Conservation (phyloP, 2,329 filamentous ascomycete genomes). For the Cladosporium velox region DNA sequence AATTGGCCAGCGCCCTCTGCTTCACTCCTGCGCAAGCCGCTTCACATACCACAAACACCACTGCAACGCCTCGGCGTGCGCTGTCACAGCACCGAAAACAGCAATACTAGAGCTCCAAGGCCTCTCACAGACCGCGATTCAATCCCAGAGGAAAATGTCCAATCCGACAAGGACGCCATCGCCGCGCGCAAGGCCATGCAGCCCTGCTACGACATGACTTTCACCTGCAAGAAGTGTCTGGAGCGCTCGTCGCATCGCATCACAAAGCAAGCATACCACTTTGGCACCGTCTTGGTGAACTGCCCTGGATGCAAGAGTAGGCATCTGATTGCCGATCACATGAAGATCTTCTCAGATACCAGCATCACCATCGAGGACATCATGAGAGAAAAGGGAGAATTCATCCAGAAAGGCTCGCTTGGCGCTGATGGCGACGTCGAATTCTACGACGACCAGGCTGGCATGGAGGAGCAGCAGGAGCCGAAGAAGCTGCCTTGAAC, state of each 20-base stretch:
- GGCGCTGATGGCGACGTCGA: constrained; percentile 84
- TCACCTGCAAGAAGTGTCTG: constrained; percentile 82
- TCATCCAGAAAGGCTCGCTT: constrained; percentile 70
- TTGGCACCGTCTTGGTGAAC: constrained; percentile 82
- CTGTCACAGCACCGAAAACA: constrained; percentile 20
- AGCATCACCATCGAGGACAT: constrained; percentile 75
- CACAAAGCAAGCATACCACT: constrained; percentile 93
- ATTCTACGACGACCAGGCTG: constrained; percentile 72
- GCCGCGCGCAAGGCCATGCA: constrained; percentile 47
- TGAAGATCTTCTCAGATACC: constrained; percentile 76
- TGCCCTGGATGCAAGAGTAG: constrained; percentile 84
- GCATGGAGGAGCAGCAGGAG: not conserved
- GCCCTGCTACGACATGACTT: constrained; percentile 82
- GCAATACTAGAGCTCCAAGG: constrained; percentile 21
- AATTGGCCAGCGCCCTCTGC: constrained; percentile 24
- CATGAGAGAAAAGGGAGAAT: constrained; percentile 71
- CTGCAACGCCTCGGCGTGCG: constrained; percentile 20
- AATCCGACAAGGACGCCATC: constrained; percentile 36
- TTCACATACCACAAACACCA: constrained; percentile 18
- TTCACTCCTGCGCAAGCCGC: constrained; percentile 21
- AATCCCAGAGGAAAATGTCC: constrained; percentile 22
- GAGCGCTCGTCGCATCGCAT: constrained; percentile 79
- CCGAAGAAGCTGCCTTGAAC: constrained; percentile 9
- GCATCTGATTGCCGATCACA: constrained; percentile 89
- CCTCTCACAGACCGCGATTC: constrained; percentile 35